phyloP scores from a whole-genome alignment of 805 yeast species.

The Debaryomyces prosopidis region DNA sequence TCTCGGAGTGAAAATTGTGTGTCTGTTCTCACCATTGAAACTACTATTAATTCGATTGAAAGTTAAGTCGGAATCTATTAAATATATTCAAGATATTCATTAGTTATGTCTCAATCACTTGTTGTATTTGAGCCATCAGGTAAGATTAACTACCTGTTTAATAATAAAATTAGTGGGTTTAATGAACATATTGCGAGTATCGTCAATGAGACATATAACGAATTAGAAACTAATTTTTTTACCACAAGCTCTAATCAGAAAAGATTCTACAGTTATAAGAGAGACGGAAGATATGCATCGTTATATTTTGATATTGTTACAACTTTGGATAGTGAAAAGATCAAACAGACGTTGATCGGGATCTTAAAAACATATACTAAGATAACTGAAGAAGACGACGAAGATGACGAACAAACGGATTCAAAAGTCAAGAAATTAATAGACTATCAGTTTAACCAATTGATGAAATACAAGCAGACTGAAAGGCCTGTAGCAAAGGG shows the following conservation, averaged over 20 bases:
- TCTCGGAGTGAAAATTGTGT: not conserved
- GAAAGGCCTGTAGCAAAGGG: conserved; percentile 2
- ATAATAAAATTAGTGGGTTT: conserved; percentile 36
- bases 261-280: conserved; percentile 33
- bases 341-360: conserved; percentile 30
- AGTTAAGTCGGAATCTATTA: too few species aligned
- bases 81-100: too few species aligned
- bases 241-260: conserved; percentile 32
- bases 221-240: conserved; percentile 33
- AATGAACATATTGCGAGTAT: conserved; percentile 36
- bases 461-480: conserved; percentile 29
- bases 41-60: too few species aligned
- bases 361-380: conserved; percentile 33
- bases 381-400: conserved; percentile 23
- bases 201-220: conserved; percentile 35
- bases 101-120: conserved; percentile 40
- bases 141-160: conserved; percentile 34
- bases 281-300: conserved; percentile 31
- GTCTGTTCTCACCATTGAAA: too few species aligned
- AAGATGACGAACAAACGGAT: conserved; percentile 9
- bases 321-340: conserved; percentile 39
- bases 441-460: conserved; percentile 38
- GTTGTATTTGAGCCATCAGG: conserved; percentile 39
- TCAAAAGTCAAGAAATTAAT: conserved; percentile 33
- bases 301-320: conserved; percentile 40